Percentiles rank a stretch among this genome's conserved stretches.
Conservation (phyloP, 805 yeast genomes). For the Candida coquimbonensis region DNA sequence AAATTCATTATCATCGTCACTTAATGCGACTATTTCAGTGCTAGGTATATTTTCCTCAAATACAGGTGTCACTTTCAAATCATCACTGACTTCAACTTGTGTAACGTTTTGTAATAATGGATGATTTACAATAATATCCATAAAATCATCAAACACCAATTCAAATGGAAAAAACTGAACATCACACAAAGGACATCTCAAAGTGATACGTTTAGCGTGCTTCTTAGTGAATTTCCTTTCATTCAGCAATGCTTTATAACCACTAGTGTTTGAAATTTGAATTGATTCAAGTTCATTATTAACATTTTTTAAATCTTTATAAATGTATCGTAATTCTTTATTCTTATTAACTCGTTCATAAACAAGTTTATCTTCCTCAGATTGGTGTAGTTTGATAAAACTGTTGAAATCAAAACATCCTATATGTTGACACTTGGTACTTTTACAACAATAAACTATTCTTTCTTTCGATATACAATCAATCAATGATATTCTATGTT, state of each 20-base stretch:
- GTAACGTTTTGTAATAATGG: not conserved
- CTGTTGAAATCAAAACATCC: conserved; percentile 5
- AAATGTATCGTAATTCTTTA: not conserved
- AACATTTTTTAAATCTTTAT: not conserved
- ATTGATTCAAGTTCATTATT: no score
- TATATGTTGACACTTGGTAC: not conserved
- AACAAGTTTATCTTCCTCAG: not conserved
- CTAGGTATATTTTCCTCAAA: not conserved
- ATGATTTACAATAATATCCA: conserved; percentile 4
- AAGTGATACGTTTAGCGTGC: not conserved
- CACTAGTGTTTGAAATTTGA: no score
- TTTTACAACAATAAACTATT: conserved; percentile 2
- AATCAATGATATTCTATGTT: not conserved
- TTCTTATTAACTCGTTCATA: conserved; percentile 1
- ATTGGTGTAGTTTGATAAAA: not conserved
- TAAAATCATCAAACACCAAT: conserved; percentile 5
- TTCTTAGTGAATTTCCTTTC: conserved; percentile 1
- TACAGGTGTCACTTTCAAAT: not conserved
- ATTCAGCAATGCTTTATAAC: not conserved
- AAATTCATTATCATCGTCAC: not conserved
- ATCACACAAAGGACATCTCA: conserved; percentile 4
- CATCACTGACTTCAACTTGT: not conserved
- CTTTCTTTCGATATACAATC: conserved; percentile 2
- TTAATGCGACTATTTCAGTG: not conserved
- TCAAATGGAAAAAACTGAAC: not conserved